Conservation (phyloP, 805 yeast genomes). For the Maudiozyma bulderi region DNA sequence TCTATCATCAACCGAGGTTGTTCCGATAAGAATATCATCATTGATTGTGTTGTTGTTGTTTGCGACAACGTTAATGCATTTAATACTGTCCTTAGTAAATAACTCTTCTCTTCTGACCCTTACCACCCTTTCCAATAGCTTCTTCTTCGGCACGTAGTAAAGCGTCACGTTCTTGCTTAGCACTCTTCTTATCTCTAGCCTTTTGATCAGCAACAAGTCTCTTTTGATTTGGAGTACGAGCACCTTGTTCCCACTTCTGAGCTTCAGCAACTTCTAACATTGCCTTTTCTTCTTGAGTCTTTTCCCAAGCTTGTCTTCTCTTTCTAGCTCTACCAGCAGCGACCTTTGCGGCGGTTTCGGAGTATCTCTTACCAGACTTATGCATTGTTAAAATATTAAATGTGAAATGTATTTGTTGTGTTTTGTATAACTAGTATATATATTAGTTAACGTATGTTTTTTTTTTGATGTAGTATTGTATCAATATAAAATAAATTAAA, state of each 20-base stretch:
- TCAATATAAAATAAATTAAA: not conserved
- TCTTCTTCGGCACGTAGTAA: conserved; percentile 21
- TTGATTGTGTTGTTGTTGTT: not conserved
- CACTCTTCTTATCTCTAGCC: conserved; percentile 12
- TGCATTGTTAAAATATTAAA: not conserved
- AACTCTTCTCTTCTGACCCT: conserved; percentile 6
- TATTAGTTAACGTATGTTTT: not conserved
- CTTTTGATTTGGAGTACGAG: conserved; percentile 13
- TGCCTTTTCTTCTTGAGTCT: conserved; percentile 12
- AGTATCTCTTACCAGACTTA: conserved; percentile 22
- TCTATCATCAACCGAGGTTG: not conserved
- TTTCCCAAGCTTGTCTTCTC: conserved; percentile 18
- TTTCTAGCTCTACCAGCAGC: conserved; percentile 24
- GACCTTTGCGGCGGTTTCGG: conserved; percentile 23
- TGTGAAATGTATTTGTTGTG: not conserved
- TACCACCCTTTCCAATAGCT: conserved; percentile 13
- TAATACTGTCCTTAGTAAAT: not conserved
- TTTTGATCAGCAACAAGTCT: conserved; percentile 13
- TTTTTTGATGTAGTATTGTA: not conserved
- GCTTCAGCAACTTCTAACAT: conserved; percentile 18
- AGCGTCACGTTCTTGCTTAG: conserved; percentile 20
- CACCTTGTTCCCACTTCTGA: conserved; percentile 21
- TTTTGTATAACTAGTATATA: not conserved
- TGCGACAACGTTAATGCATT: not conserved
- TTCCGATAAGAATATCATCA: not conserved